Evolutionary conservation across 345 rosid species (phyloP).

Genomic region (Salix suchowensis): DNA sequence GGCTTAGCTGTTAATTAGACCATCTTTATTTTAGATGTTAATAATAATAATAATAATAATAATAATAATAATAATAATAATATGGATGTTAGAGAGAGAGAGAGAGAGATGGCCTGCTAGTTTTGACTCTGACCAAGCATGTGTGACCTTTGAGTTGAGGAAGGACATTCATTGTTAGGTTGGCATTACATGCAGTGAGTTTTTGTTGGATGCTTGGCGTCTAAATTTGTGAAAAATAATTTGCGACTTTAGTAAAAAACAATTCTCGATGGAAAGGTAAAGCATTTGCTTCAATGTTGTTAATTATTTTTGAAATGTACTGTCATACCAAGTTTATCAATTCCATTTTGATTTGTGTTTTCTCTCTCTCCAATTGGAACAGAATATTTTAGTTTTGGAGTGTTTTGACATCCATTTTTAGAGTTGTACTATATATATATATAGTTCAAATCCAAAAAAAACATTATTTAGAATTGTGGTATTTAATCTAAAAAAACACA

Average conservation of each 20-base stretch:
- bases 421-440: too few species aligned
- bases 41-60: background rate
- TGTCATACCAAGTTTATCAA: too few species aligned
- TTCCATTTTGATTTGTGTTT: too few species aligned
- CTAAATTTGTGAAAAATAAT: background rate
- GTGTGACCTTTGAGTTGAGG: background rate
- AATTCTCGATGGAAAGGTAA: background rate
- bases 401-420: too few species aligned
- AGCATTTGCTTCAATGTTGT: background rate
- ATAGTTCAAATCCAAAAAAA: too few species aligned
- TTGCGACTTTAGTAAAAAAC: background rate
- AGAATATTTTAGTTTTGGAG: too few species aligned
- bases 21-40: background rate
- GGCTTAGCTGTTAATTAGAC: constrained; percentile 21
- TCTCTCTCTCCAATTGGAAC: accelerated
- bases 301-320: too few species aligned
- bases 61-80: background rate
- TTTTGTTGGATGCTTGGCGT: background rate
- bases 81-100: background rate
- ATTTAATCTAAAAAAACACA: too few species aligned
- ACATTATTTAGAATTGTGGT: too few species aligned
- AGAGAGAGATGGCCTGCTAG: background rate
- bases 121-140: constrained; percentile 1
- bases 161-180: background rate
- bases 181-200: background rate